Evolutionary conservation across 179 eudicot species (phyloP).

Genomic region (Amaranthus tricolor): DNA sequence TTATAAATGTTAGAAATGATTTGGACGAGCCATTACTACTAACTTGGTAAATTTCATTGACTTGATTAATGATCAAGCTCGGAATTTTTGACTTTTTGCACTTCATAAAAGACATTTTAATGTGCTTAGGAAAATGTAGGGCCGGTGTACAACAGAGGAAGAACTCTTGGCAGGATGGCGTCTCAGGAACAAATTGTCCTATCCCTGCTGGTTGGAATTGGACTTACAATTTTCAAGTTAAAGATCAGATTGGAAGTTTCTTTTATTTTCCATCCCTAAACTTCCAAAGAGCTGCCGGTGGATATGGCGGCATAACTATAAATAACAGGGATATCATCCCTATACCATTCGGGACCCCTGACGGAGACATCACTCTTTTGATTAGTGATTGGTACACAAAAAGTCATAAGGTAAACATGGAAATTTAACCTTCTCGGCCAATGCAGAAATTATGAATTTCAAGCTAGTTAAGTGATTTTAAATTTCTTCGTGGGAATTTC

Average conservation of each 20-base stretch:
- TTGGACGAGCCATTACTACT: slow-evolving; percentile 86
- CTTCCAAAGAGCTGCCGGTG: slow-evolving; percentile 90
- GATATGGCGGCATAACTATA: slow-evolving; percentile 85
- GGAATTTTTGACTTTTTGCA: background rate
- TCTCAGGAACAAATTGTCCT: slow-evolving; percentile 86
- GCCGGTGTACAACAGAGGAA: slow-evolving; percentile 86
- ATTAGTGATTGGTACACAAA: slow-evolving; percentile 86
- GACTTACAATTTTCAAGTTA: slow-evolving; percentile 93
- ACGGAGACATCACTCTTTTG: slow-evolving; percentile 89
- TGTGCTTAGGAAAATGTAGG: slow-evolving; percentile 53
- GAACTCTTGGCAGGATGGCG: slow-evolving; percentile 97
- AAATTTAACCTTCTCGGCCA: background rate
- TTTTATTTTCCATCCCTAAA: slow-evolving; percentile 84
- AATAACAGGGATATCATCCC: slow-evolving; percentile 82
- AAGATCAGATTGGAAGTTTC: slow-evolving; percentile 97
- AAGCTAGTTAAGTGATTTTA: background rate
- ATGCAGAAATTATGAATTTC: background rate
- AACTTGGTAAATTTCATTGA: slow-evolving; percentile 59
- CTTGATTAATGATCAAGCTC: slow-evolving; percentile 6
- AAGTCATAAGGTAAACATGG: slow-evolving; percentile 73
- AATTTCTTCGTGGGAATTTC: slow-evolving; percentile 26
- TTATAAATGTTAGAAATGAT: slow-evolving; percentile 73
- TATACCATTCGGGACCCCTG: slow-evolving; percentile 85
- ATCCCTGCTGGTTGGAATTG: slow-evolving; percentile 98
- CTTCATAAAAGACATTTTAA: slow-evolving; percentile 22